Evolutionary conservation across 2,329 filamentous ascomycete genomes (phyloP), one percentile per base, ranked within the genome.

Genomic region (Penicillium sp.): DNA sequence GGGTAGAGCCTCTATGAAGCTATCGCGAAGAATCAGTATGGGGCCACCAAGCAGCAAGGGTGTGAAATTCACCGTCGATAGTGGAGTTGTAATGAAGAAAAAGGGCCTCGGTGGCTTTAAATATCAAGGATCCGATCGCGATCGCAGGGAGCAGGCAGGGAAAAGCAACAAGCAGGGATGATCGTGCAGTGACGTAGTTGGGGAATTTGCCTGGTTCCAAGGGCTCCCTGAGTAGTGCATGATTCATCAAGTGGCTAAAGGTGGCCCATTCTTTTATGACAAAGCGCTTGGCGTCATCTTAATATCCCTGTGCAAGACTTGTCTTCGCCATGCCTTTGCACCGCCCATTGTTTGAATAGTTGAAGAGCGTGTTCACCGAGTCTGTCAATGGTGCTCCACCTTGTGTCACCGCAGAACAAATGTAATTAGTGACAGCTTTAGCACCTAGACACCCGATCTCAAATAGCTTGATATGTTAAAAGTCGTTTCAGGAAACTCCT

Each of bases 101-200:
- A 46, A 38, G 48, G 27, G 43, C 14, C 31, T 27, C 18, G 39
- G 42, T 44, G 14, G 20, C 24, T 24, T 54, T 57, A 54, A 56
- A 55, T 55, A 60, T 13, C 49, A 44, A 40, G 38, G 49, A 25
- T 43, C 46, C 24, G 44, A 47, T 50, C 38, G 39, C 40, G 47
- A 45, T 51, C 40, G 53, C 52, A 51, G 41, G 40, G 27, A 35
- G 36, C 48, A 60, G 46, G 36, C 48, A 60, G 46, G 48, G 46
- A 62, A 60, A 46, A 45, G 43, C 48, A 54, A 50, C 30, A 44
- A 51, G 51, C 54, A 54, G 51, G 60, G 53, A 68, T 69, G 66
- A 69, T 66, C 56, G 54, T 47, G 57, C 51, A 63, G 64, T 69
- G 67, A 69, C 67, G 66, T 69, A 69, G 60, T 62, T 56, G 52